Base-by-base conservation (phyloP, 2,329 filamentous ascomycete species). In the Plenodomus lindquistii region DNA sequence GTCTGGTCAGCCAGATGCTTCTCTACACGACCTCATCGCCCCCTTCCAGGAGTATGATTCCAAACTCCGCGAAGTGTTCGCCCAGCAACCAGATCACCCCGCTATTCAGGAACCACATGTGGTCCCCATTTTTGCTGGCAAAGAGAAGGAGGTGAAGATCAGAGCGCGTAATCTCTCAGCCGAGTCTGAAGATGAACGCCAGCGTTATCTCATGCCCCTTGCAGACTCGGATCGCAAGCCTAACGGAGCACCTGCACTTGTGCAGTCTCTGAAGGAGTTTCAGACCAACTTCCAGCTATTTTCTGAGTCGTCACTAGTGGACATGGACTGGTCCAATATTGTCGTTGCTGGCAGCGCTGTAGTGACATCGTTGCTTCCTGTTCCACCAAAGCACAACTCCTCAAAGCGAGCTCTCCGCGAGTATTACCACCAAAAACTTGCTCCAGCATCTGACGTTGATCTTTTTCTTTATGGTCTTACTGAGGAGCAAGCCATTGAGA, bases 371-470 rank as follows among this genome's bases (percentile, higher is more conserved):
- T 78, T 95, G 27, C 73, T 95, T 13, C 87, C 89, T 4, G 73
- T 69, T 24, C 77, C 66, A 77, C 86, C 66, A 77, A 86, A 73
- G 48, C 63, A 75, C 47, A 62, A 60, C 13, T 64, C 55, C 4
- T 74, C 73, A 1, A 77, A 77, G 57, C 65, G 70, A 29, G 66
- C 70, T 17, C 65, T 77, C 7, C 68, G 75, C 7, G 59, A 73
- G 35, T 95, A 91, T 69, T 96, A 93, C 58, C 91, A 95, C 63
- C 84, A 92, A 63, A 84, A 85, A 52, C 82, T 93, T 54, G 88
- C 88, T 10, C 90, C 90, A 0, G 89, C 90, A 1, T 93, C 89
- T 3, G 91, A 96, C 69, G 88, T 96, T 9, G 91, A 95, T 67
- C 79, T 96, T 2, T 96, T 96, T 67, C 74, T 96, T 22, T 93